Base-by-base conservation (phyloP, 176 grass and related monocot species). In the Avena atlantica region DNA sequence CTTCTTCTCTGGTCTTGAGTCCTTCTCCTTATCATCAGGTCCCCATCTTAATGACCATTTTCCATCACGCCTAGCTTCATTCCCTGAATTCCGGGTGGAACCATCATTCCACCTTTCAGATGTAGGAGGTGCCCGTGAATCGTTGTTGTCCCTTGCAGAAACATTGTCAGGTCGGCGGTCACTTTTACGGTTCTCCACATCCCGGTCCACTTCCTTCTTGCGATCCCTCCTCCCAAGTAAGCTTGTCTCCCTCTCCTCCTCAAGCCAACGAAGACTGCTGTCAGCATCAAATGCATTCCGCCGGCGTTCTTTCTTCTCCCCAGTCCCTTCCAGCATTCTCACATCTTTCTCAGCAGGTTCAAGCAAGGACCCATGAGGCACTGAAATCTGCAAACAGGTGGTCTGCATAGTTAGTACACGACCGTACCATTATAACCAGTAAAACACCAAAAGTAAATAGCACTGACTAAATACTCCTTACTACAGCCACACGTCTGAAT, bases 11-110 rank as follows among this genome's bases (percentile, higher is more conserved):
- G 73, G 49, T 45, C 86, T 88, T n/a, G 88, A 36, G 23, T 98
- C 95, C 74, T 93, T 95, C 56, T 98, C 94, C 48, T 94, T 95
- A 68, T 96, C 97, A 78, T 99, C 97, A 47, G 97, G 97, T 47
- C 97, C 97, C 97, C 97, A 99, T 62, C 97, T 93, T 65, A 92
- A 92, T 55, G 97, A 99, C 97, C 97, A 99, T 87, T 95, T 95
- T 24, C 82, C 86, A 87, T 95, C 94, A 36, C 94, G 85, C 57
- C 94, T 87, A 25, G 68, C 79, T 87, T 93, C 94, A 83, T 87
- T 91, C 47, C 60, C 94, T 50, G 77, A 52, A 87, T 8, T 85
- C 14, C 94, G 89, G 63, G 75, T 67, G 83, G 87, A 86, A 34
- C 85, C 87, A 83, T 95, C 94, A 73, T 51, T 81, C 89, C 89